phyloP scores from a whole-genome alignment of 306 rosid species.

The Betula pendula region DNA sequence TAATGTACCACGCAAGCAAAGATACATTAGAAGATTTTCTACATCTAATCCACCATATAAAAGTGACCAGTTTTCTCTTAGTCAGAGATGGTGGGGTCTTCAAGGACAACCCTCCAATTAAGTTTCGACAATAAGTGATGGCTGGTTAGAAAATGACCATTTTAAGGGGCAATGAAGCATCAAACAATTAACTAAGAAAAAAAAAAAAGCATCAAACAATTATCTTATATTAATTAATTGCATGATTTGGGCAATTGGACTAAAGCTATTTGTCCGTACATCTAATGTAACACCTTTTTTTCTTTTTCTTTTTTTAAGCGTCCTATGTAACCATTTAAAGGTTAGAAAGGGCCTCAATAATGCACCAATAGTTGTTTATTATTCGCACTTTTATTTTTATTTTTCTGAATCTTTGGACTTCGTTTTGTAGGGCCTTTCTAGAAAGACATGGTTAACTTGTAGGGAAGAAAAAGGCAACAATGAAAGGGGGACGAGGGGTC shows the following conservation, averaged over 20 bases:
- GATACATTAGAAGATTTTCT: not conserved
- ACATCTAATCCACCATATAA: not conserved
- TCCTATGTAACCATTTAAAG: not conserved
- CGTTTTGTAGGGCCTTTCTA: too few species aligned
- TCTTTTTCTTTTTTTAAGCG: too few species aligned
- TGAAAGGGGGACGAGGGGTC: too few species aligned
- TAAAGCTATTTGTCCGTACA: not conserved
- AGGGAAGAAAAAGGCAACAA: too few species aligned
- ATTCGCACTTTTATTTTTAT: too few species aligned
- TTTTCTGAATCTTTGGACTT: not conserved
- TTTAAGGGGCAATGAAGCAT: too few species aligned
- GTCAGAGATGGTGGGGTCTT: slow-evolving; percentile 5
- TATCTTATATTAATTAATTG: not conserved
- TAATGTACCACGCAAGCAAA: not conserved
- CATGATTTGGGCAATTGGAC: not conserved
- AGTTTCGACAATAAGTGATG: not conserved
- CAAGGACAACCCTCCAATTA: not conserved
- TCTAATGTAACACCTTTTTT: too few species aligned
- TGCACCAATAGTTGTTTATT: not conserved
- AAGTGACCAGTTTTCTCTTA: not conserved
- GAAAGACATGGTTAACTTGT: too few species aligned
- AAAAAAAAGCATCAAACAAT: too few species aligned
- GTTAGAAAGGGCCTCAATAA: not conserved
- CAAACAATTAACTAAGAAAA: too few species aligned
- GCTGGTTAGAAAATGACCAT: not conserved